A percentile compares a stretch with the other conserved stretches of the same genome.
These are phyloP conservation scores for Yamadazyma atlantica DNA, from an alignment of 1,139 yeast species.

Conservation along the genomic window DNA sequence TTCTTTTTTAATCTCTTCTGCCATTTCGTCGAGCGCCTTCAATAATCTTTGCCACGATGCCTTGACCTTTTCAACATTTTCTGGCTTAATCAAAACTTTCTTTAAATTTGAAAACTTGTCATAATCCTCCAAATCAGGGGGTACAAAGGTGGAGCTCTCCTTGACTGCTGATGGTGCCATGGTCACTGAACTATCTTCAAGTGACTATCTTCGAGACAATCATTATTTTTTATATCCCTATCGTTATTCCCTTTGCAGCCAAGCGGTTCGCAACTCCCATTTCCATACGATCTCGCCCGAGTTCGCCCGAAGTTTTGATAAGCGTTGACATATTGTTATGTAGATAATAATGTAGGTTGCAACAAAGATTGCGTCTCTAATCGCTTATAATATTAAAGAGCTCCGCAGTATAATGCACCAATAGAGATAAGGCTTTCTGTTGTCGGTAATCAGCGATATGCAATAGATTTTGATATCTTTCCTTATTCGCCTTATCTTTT, in stretches of 20 bases:
- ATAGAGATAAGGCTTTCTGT: too few species aligned
- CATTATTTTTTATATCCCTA: background rate
- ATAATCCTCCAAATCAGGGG: constrained; percentile 12
- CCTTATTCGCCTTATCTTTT: too few species aligned
- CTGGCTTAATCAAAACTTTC: constrained; percentile 19
- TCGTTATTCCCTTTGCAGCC: background rate
- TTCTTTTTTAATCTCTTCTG: constrained; percentile 13
- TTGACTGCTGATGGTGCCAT: constrained; percentile 11
- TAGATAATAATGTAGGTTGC: too few species aligned
- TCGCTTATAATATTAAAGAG: background rate
- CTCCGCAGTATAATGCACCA: too few species aligned
- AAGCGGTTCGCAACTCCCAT: background rate
- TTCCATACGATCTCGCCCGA: constrained; percentile 4
- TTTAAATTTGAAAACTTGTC: constrained; percentile 14
- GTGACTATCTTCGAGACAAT: background rate
- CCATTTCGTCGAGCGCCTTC: constrained; percentile 17
- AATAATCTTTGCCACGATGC: constrained; percentile 24
- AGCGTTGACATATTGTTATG: background rate
- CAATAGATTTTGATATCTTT: too few species aligned
- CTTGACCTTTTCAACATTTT: constrained; percentile 20
- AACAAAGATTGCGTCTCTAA: background rate
- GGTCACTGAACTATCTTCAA: background rate
- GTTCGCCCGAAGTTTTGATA: constrained; percentile 3
- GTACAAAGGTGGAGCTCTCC: constrained; percentile 4
- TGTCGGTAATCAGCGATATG: too few species aligned